phyloP scores from a whole-genome alignment of 768 basidiomycete genomes.

The Russula compacta region DNA sequence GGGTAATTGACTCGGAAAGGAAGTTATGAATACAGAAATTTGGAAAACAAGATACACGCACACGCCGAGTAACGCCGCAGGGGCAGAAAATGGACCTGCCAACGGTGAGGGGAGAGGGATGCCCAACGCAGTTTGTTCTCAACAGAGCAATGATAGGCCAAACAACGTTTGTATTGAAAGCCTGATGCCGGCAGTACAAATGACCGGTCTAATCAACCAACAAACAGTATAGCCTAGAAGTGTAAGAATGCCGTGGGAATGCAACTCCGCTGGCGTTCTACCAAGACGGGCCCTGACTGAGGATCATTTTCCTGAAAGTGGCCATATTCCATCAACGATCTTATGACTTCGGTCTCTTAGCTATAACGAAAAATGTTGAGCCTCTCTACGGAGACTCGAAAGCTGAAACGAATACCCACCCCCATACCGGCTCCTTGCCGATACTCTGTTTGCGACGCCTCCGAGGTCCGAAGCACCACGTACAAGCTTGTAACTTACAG shows the following conservation, averaged over 20 bases:
- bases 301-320: too few relatives aligned
- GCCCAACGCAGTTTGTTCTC: background rate
- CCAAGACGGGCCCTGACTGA: background rate
- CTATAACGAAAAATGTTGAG: background rate
- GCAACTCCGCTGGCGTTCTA: background rate
- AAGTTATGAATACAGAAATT: background rate
- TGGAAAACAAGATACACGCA: too few relatives aligned
- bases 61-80: background rate
- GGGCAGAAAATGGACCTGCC: background rate
- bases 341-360: slow-evolving; percentile 14
- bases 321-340: background rate
- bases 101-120: background rate
- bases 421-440: slow-evolving; percentile 85
- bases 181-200: background rate
- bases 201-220: background rate
- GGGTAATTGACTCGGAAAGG: background rate
- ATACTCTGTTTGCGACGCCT: slow-evolving; percentile 77
- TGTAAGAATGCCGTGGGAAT: background rate
- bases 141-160: background rate
- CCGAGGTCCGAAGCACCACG: slow-evolving; percentile 88
- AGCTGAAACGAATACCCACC: slow-evolving; percentile 37
- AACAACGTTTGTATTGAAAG: background rate
- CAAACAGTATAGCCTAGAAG: background rate
- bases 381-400: background rate
- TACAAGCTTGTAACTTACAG: slow-evolving; percentile 90